A percentile compares a stretch with the other conserved stretches of the same genome.
These are phyloP conservation scores for Penicillium verrucosum DNA, from an alignment of 2,329 filamentous ascomycete species.

Conservation along the genomic window DNA sequence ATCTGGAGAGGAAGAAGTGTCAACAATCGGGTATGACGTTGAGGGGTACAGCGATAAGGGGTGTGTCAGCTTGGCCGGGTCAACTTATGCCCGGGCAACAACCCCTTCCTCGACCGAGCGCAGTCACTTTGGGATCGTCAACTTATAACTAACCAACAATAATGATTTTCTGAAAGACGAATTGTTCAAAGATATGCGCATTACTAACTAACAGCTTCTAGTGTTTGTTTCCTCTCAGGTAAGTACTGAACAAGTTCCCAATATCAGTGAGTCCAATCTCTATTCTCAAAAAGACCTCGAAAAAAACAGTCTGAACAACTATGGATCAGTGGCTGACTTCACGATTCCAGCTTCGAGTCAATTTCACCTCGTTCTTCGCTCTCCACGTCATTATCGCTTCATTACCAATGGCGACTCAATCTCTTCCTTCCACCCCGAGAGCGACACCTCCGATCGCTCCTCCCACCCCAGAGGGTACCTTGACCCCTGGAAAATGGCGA, in stretches of 20 bases:
- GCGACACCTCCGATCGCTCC: conserved; percentile 26
- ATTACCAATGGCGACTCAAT: conserved; percentile 35
- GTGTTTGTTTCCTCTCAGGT: neutral
- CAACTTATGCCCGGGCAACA: conserved; percentile 21
- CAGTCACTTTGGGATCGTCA: conserved; percentile 5
- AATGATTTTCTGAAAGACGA: neutral
- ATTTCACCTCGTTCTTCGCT: neutral
- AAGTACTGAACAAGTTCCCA: neutral
- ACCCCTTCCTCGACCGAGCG: conserved; percentile 3
- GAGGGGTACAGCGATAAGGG: conserved; percentile 13
- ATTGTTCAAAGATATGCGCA: neutral
- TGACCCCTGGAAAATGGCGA: conserved; percentile 73
- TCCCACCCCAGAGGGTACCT: conserved; percentile 31
- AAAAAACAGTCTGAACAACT: neutral
- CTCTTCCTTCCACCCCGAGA: conserved; percentile 44
- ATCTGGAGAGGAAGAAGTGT: conserved; percentile 1
- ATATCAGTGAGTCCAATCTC: neutral
- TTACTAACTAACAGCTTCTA: conserved; percentile 3
- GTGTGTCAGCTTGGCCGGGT: conserved; percentile 12
- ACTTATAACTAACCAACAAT: conserved; percentile 11
- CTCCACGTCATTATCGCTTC: neutral
- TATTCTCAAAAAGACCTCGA: neutral
- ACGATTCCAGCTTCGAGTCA: conserved; percentile 2
- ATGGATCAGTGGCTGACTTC: neutral
- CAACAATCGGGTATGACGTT: conserved; percentile 22